Evolutionary conservation across 306 rosid species (phyloP).

Genomic region (Vigna trinervia): DNA sequence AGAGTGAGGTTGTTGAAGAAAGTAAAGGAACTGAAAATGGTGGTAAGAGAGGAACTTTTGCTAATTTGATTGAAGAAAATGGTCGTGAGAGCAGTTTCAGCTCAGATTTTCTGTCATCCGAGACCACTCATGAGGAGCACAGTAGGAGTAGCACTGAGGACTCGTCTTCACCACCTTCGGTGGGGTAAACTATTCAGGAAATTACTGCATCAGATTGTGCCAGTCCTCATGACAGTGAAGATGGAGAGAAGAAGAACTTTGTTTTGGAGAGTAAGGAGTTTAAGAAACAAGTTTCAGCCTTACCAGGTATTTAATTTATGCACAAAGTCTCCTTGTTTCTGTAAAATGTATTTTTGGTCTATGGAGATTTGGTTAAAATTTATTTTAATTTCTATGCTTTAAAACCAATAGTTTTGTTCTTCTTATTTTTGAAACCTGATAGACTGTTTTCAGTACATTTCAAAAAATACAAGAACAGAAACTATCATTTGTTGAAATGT

Average conservation of each 20-base stretch:
- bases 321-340: not conserved
- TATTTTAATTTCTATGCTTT: not conserved
- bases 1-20: constrained; percentile 44
- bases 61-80: constrained; percentile 62
- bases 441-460: not conserved
- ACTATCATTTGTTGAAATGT: not conserved
- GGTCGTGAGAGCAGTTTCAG: constrained; percentile 80
- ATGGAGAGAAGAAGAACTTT: constrained; percentile 49
- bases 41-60: constrained; percentile 51
- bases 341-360: not conserved
- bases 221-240: constrained; percentile 45
- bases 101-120: constrained; percentile 79
- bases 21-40: constrained; percentile 45
- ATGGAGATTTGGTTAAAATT: not conserved
- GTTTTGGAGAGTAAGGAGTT: constrained; percentile 53
- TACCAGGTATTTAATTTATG: constrained; percentile 63
- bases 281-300: constrained; percentile 55
- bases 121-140: constrained; percentile 74
- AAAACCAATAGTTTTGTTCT: not conserved
- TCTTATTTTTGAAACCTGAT: not conserved
- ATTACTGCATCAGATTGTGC: constrained; percentile 48
- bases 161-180: constrained; percentile 69
- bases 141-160: constrained; percentile 82
- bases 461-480: not conserved
- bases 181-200: constrained; percentile 70